Conservation (phyloP, 441 rosid genomes). For the Populus trichocarpa region DNA sequence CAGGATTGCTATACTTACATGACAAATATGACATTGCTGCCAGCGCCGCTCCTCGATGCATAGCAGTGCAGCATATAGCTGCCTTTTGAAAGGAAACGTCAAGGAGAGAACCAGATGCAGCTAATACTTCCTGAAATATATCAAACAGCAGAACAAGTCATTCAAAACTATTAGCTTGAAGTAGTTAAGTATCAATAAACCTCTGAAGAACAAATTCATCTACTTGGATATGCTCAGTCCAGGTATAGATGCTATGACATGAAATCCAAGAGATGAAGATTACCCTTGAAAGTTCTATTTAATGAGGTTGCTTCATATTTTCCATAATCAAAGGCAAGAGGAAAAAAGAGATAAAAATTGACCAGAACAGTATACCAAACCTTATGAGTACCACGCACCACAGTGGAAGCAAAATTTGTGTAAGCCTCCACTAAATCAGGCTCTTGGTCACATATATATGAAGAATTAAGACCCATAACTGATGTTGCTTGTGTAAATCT, state of each 20-base stretch:
- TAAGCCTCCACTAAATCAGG: conserved; percentile 98
- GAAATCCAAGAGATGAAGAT: no score
- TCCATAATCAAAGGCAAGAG: neutral
- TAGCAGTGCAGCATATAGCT: conserved; percentile 96
- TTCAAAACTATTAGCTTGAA: conserved; percentile 9
- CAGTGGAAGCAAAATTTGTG: conserved; percentile 78
- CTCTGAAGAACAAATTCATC: conserved; percentile 4
- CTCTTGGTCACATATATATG: conserved; percentile 97
- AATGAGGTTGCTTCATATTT: no score
- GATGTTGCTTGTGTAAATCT: conserved; percentile 84
- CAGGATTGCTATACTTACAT: conserved; percentile 39
- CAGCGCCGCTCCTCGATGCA: conserved; percentile 97
- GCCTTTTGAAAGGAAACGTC: conserved; percentile 96
- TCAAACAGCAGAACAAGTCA: conserved; percentile 18
- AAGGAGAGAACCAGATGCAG: conserved; percentile 72
- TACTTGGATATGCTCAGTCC: no score
- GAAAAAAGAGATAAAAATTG: neutral
- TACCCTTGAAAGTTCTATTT: no score
- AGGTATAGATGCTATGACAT: no score
- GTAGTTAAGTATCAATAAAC: conserved; percentile 4
- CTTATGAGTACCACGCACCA: conserved; percentile 77
- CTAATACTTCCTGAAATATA: conserved; percentile 67
- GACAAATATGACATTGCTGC: conserved; percentile 96
- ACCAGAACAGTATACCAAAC: conserved; percentile 36
- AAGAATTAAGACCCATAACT: conserved; percentile 80